Percentiles rank a stretch among this genome's conserved stretches.
Conservation (phyloP, 2,329 filamentous ascomycete species). For the Fusarium tjaetaba region DNA sequence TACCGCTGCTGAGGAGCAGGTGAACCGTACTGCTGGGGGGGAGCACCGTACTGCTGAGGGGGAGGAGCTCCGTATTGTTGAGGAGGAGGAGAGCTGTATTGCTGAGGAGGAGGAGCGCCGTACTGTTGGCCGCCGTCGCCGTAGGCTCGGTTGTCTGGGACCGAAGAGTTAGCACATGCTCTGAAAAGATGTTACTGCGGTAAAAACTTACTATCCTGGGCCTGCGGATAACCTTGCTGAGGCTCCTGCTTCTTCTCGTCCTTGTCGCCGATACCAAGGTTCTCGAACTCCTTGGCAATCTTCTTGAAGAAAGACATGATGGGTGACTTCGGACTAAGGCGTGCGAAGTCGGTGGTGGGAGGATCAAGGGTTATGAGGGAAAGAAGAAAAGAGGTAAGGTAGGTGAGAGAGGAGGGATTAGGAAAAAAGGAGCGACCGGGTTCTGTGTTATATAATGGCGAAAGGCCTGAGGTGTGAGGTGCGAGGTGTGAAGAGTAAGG, state of each 20-base stretch:
- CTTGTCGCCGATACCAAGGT: slow-evolving; percentile 57
- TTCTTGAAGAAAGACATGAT: slow-evolving; percentile 58
- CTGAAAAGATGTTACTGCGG: neutral
- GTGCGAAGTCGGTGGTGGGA: slow-evolving; percentile 2
- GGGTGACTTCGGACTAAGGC: slow-evolving; percentile 14
- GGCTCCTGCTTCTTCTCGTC: slow-evolving; percentile 38
- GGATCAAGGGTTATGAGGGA: neutral
- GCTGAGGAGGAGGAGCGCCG: slow-evolving; percentile 39
- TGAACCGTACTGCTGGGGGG: slow-evolving; percentile 17
- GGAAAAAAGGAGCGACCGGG: slow-evolving; percentile 2
- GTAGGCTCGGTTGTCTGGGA: slow-evolving; percentile 38
- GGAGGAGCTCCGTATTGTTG: slow-evolving; percentile 21
- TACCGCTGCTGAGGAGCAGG: slow-evolving; percentile 41
- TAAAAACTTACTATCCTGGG: slow-evolving; percentile 30
- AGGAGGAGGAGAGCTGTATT: slow-evolving; percentile 47
- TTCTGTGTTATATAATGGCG: slow-evolving; percentile 34
- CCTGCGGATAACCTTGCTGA: slow-evolving; percentile 13
- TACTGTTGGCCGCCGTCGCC: slow-evolving; percentile 39
- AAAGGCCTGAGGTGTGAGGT: slow-evolving; percentile 18
- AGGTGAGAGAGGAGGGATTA: slow-evolving; percentile 8
- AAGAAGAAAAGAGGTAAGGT: neutral
- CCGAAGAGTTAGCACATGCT: slow-evolving; percentile 6
- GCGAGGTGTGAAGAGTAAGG: neutral
- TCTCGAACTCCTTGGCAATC: slow-evolving; percentile 56
- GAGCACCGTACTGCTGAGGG: slow-evolving; percentile 16